Conservation (phyloP, 148 eudicot genomes). For the Vaccinium vitisidaea region DNA sequence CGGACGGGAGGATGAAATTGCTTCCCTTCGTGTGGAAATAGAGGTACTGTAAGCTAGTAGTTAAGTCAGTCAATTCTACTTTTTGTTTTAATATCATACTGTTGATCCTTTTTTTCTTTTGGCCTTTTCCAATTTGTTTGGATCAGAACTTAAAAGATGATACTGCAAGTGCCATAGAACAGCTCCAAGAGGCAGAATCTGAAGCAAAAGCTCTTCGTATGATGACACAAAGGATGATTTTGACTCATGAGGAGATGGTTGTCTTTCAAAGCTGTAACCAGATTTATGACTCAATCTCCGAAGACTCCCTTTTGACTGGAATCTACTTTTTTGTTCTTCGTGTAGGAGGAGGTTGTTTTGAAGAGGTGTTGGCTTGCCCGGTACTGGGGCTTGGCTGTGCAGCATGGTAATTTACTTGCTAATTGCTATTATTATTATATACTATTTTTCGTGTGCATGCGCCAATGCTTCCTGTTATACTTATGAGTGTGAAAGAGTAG, state of each 20-base stretch:
- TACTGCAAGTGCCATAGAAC: constrained; percentile 53
- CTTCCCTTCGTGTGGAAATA: constrained; percentile 62
- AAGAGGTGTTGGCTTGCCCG: constrained; percentile 99
- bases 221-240: constrained; percentile 90
- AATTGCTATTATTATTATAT: neutral
- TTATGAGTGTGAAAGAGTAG: neutral
- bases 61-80: neutral
- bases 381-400: constrained; percentile 93
- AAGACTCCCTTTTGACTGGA: constrained; percentile 15
- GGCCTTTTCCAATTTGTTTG: neutral
- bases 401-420: constrained; percentile 54
- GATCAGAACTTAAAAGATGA: constrained; percentile 70
- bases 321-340: neutral
- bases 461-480: neutral
- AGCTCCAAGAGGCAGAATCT: constrained; percentile 80
- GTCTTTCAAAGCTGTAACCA: constrained; percentile 23
- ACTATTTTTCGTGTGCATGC: neutral
- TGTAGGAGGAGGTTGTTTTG: constrained; percentile 93
- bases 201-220: constrained; percentile 82
- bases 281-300: constrained; percentile 10
- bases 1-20: constrained; percentile 77
- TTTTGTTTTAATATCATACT: neutral
- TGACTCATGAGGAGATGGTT: constrained; percentile 99
- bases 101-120: neutral
- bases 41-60: constrained; percentile 48